Evolutionary conservation across 257 asterid genomes (phyloP).

Genomic region (Solanum phureja): DNA sequence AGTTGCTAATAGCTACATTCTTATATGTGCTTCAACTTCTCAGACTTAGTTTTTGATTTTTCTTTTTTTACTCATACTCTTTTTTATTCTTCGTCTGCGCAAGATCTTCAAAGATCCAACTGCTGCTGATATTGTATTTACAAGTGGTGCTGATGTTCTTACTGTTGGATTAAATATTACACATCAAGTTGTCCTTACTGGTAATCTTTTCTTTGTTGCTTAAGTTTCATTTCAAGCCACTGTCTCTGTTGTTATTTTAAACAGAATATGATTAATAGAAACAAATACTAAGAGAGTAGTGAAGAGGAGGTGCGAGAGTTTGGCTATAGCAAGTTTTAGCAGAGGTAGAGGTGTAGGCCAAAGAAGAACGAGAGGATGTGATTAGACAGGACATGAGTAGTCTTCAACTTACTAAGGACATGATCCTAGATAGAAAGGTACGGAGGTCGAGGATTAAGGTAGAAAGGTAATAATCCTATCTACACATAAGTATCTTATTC

Average conservation of each 20-base stretch:
- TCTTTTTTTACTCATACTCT: neutral
- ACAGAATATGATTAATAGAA: neutral
- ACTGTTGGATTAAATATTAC: slow-evolving; percentile 81
- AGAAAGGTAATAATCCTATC: neutral
- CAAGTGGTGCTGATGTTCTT: slow-evolving; percentile 90
- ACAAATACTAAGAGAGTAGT: neutral
- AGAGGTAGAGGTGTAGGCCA: neutral
- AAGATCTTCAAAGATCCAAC: neutral
- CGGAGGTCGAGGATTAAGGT: neutral
- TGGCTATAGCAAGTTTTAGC: neutral
- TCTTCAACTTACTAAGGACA: neutral
- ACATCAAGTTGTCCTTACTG: slow-evolving; percentile 86
- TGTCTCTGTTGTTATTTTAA: neutral
- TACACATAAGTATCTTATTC: neutral
- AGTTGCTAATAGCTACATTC: slow-evolving; percentile 9
- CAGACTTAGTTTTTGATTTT: neutral
- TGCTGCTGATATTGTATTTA: slow-evolving; percentile 91
- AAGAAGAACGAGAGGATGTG: neutral
- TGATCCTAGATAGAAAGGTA: neutral
- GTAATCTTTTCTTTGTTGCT: slow-evolving; percentile 16
- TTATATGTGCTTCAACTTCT: neutral
- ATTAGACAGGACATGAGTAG: neutral
- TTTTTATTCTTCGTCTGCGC: neutral
- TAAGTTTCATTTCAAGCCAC: neutral
- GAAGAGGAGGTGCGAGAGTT: neutral